Base-by-base conservation (phyloP, 345 rosid genomes). In the Zanthoxylum bungeanum region DNA sequence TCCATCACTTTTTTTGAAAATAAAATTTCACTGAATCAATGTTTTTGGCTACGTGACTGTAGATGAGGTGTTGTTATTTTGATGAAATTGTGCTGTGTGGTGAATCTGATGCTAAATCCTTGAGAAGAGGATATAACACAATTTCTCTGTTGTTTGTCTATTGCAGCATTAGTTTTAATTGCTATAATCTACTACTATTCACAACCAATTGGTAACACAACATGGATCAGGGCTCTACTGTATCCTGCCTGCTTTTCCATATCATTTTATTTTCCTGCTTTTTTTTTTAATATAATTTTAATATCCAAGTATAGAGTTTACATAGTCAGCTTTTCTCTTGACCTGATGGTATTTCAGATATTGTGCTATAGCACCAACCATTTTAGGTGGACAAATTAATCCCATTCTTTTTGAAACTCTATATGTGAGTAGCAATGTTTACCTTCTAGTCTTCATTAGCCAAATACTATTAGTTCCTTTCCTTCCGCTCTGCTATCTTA, bases 381-480 rank as follows among this genome's bases (percentile, higher is more conserved):
- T 92, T 73, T 81, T 94, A 77, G 89, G 86, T 75, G 93, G 98
- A 42, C 93, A 80, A 77, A 87, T 94, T 57, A 86, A 86, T 78
- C 95, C 97, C 5, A 51, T 84, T 62, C 91, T 94, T 67, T 94
- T 94, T 70, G 98, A 94, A 73, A 97, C 97, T 79, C 83, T 94
- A 72, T 94, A 94, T 73, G 96, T 93, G 79, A 86, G 98, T 76
- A 59, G 9, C 55, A 34, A 12, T 11, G 27, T 65, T 40, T 25
- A 1, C 4, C 34, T 17, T 69, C 68, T 40, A 19, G 16, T 60
- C 30, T 69, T 30, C 40, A n/a, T 72, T 28, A 66, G 27, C 30
- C 22, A 31, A 56, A 78, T 60, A 36, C 37, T 42, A 12, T 71
- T 21, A 28, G 10, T 53, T 33, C 39, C 9, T 12, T 22, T 33